Evolutionary conservation across 345 rosid species (phyloP).

Genomic region (Populus davidiana): DNA sequence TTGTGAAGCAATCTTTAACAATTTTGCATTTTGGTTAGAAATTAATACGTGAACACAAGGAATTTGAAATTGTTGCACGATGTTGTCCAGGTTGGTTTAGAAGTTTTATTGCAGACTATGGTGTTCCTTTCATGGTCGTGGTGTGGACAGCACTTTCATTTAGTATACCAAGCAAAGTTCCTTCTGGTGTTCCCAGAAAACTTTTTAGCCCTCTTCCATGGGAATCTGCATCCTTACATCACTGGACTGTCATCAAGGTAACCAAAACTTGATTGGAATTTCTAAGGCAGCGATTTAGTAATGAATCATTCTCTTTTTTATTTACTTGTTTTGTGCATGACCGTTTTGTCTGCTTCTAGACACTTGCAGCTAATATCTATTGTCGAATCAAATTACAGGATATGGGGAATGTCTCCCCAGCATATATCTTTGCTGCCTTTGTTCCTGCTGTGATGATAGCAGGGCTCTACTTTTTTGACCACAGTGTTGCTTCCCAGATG

Average conservation of each 20-base stretch:
- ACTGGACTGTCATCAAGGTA: constrained; percentile 82
- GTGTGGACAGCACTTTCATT: constrained; percentile 74
- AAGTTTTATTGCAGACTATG: constrained; percentile 74
- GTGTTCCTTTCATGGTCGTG: constrained; percentile 81
- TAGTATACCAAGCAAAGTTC: constrained; percentile 41
- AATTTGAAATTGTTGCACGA: neutral
- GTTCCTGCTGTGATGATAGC: constrained; percentile 80
- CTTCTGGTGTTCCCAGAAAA: constrained; percentile 74
- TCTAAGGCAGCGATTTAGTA: no score
- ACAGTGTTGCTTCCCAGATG: constrained; percentile 75
- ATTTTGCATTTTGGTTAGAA: neutral
- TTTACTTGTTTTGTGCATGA: neutral
- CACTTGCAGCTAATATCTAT: no score
- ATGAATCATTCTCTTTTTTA: neutral
- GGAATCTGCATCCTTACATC: constrained; percentile 52
- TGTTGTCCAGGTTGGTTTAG: constrained; percentile 46
- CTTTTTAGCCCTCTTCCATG: constrained; percentile 73
- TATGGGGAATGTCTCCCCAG: constrained; percentile 61
- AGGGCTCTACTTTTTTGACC: constrained; percentile 81
- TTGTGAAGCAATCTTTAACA: constrained; percentile 6
- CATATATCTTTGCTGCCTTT: constrained; percentile 62
- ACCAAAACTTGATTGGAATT: neutral
- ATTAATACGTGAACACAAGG: neutral
- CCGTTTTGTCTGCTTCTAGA: neutral
- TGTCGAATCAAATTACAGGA: constrained; percentile 42